Percentiles rank a stretch among this genome's conserved stretches.
Evolutionary conservation across 73 alveolate genomes (phyloP).

Genomic region (Paramecium caudatum): DNA sequence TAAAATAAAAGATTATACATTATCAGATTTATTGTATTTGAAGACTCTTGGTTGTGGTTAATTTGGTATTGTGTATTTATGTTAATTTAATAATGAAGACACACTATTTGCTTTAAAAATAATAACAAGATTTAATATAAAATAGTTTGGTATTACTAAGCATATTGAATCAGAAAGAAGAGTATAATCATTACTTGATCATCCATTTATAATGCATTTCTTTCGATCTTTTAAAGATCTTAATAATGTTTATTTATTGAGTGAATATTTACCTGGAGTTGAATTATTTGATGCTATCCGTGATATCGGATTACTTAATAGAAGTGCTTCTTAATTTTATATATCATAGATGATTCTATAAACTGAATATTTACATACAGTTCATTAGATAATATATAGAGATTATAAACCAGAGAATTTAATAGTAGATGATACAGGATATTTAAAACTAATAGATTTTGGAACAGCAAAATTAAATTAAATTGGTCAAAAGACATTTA

Average conservation of each 20-base stretch:
- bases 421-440: slow-evolving; percentile 83
- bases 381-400: slow-evolving; percentile 79
- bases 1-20: slow-evolving; percentile 80
- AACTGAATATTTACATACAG: slow-evolving; percentile 86
- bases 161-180: slow-evolving; percentile 82
- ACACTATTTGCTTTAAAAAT: slow-evolving; percentile 85
- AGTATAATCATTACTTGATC: slow-evolving; percentile 80
- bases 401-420: slow-evolving; percentile 89
- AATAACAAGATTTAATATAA: slow-evolving; percentile 83
- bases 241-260: slow-evolving; percentile 80
- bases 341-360: slow-evolving; percentile 73
- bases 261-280: slow-evolving; percentile 86
- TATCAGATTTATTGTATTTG: slow-evolving; percentile 78
- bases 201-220: slow-evolving; percentile 85
- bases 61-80: slow-evolving; percentile 88
- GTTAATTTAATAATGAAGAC: slow-evolving; percentile 74
- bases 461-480: slow-evolving; percentile 77
- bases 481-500: slow-evolving; percentile 59
- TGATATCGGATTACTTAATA: slow-evolving; percentile 80
- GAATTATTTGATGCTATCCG: slow-evolving; percentile 85
- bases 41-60: slow-evolving; percentile 84
- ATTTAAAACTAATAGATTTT: slow-evolving; percentile 75
- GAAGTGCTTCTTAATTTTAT: slow-evolving; percentile 76
- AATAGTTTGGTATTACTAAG: slow-evolving; percentile 77
- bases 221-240: slow-evolving; percentile 84